A percentile compares a stretch with the other conserved stretches of the same genome.
These are phyloP conservation scores for Globisporangium paddicum DNA, from an alignment of 352 stramenopile genomes.

Conservation along the genomic window DNA sequence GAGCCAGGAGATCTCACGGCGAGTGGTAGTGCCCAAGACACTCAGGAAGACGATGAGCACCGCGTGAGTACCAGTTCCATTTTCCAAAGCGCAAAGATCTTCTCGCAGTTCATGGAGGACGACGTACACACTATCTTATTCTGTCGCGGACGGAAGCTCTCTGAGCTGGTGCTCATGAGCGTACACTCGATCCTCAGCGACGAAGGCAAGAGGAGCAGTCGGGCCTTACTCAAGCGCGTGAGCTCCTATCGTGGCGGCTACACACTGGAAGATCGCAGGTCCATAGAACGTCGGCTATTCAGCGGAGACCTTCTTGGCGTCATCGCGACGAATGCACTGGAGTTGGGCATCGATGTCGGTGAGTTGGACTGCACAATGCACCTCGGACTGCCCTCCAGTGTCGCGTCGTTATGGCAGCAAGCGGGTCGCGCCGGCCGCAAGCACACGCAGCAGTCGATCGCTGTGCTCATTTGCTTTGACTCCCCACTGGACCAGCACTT, in stretches of 20 bases:
- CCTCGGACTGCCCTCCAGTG: conserved; percentile 91
- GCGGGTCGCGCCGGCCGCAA: conserved; percentile 92
- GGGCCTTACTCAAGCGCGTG: conserved; percentile 60
- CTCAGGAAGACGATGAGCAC: not conserved
- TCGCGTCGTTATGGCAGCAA: conserved; percentile 96
- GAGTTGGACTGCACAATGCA: conserved; percentile 96
- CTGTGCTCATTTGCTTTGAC: conserved; percentile 95
- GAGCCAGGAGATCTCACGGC: not conserved
- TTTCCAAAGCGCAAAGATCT: conserved; percentile 90
- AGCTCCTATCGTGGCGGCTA: conserved; percentile 97
- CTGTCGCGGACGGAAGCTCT: conserved; percentile 92
- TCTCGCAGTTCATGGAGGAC: conserved; percentile 87
- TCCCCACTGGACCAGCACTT: conserved; percentile 93
- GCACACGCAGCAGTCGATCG: conserved; percentile 69
- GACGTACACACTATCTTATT: conserved; percentile 94
- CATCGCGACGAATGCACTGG: conserved; percentile 95
- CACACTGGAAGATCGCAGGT: conserved; percentile 83
- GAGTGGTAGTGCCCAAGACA: not conserved
- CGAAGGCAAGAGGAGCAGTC: conserved; percentile 21
- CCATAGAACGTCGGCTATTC: conserved; percentile 96
- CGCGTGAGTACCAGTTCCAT: conserved; percentile 51
- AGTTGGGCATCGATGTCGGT: conserved; percentile 96
- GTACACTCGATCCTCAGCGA: conserved; percentile 64
- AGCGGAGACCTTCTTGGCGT: conserved; percentile 92
- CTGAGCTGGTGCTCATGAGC: conserved; percentile 90